Conservation (phyloP, 306 rosid species). For the Castanea crenata region DNA sequence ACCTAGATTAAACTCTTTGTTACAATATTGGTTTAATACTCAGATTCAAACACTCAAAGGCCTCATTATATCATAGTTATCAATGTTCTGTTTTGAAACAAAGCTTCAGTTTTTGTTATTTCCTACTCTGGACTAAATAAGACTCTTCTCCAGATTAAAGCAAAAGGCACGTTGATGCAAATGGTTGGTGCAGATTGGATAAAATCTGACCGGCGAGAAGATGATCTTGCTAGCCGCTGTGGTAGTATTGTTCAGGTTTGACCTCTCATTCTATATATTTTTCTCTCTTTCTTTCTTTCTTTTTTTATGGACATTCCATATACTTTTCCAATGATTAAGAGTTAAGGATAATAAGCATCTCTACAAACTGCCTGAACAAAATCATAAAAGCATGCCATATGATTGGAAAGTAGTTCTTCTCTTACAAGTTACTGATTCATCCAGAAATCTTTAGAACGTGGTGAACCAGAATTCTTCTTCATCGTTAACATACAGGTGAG, state of each 20-base stretch:
- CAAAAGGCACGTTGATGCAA: slow-evolving; percentile 62
- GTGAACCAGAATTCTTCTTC: slow-evolving; percentile 79
- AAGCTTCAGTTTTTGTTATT: background rate
- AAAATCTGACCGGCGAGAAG: slow-evolving; percentile 59
- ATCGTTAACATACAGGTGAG: slow-evolving; percentile 78
- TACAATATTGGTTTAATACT: background rate
- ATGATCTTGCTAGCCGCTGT: slow-evolving; percentile 64
- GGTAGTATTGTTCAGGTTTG: slow-evolving; percentile 73
- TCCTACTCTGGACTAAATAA: background rate
- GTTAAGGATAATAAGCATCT: background rate
- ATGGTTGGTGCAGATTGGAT: slow-evolving; percentile 90
- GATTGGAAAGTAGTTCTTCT: background rate
- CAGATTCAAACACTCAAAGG: background rate
- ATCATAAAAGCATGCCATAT: background rate
- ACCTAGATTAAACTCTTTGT: background rate
- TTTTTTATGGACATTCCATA: background rate
- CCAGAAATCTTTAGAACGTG: slow-evolving; percentile 68
- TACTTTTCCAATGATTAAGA: background rate
- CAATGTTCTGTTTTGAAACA: slow-evolving; percentile 7
- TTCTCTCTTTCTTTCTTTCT: background rate
- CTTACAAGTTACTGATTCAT: slow-evolving; percentile 9
- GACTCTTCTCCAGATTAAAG: slow-evolving; percentile 55
- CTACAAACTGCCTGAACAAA: background rate
- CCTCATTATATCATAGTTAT: slow-evolving; percentile 8
- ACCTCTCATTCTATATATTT: background rate